phyloP scores from a whole-genome alignment of 352 stramenopile species.

The Globisporangium iwayamae region DNA sequence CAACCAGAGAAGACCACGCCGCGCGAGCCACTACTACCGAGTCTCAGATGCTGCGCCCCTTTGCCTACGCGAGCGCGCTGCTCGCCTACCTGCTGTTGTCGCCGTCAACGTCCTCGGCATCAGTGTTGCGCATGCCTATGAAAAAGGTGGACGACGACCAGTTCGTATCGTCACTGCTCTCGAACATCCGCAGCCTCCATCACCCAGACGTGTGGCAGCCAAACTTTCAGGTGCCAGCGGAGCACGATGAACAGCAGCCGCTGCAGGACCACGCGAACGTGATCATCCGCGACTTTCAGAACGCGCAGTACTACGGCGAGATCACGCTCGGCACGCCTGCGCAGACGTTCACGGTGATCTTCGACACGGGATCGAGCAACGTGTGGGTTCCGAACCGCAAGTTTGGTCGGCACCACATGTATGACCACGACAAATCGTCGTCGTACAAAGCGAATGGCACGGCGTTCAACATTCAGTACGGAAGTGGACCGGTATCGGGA shows the following conservation, averaged over 20 bases:
- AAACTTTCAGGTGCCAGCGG: slow-evolving; percentile 18
- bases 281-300: slow-evolving; percentile 89
- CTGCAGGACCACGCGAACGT: slow-evolving; percentile 32
- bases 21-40: background rate
- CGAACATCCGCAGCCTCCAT: slow-evolving; percentile 34
- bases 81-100: slow-evolving; percentile 14
- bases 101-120: slow-evolving; percentile 11
- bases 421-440: slow-evolving; percentile 58
- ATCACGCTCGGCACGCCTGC: slow-evolving; percentile 51
- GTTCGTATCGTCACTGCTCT: slow-evolving; percentile 58
- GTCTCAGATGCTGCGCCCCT: slow-evolving; percentile 14
- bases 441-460: slow-evolving; percentile 67
- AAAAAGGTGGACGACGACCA: slow-evolving; percentile 59
- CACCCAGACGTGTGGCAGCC: slow-evolving; percentile 48
- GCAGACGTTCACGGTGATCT: slow-evolving; percentile 32
- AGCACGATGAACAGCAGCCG: background rate
- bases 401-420: slow-evolving; percentile 36
- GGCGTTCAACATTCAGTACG: slow-evolving; percentile 89
- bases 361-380: slow-evolving; percentile 33
- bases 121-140: slow-evolving; percentile 66
- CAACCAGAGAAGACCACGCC: background rate
- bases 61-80: slow-evolving; percentile 14
- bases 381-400: slow-evolving; percentile 26
- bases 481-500: slow-evolving; percentile 69
- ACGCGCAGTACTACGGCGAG: slow-evolving; percentile 94